These are phyloP conservation scores for Trichocomaceae sp. DNA, from an alignment of 2,329 filamentous ascomycete species.

Conservation along the genomic window DNA sequence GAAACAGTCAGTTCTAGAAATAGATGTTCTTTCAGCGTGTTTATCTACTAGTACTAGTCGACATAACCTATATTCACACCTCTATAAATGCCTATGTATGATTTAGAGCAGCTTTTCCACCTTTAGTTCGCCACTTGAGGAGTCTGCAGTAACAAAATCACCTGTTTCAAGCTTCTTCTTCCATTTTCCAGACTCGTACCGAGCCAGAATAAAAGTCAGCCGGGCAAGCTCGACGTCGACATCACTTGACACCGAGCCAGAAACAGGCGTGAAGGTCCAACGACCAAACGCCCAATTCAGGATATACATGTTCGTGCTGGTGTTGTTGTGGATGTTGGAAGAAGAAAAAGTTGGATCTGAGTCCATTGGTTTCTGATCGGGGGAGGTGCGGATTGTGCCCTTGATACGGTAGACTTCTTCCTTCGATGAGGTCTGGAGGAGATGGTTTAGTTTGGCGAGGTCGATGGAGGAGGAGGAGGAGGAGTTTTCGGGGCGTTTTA, in stretches of 20 bases:
- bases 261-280: slow-evolving; percentile 73
- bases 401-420: slow-evolving; percentile 97
- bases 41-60: not conserved
- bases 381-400: slow-evolving; percentile 49
- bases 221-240: slow-evolving; percentile 19
- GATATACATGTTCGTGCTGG: slow-evolving; percentile 58
- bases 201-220: slow-evolving; percentile 43
- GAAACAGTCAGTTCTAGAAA: not conserved
- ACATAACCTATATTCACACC: not conserved
- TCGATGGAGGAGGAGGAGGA: slow-evolving; percentile 36
- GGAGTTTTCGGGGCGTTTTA: slow-evolving; percentile 40
- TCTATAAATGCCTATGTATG: not conserved
- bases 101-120: slow-evolving; percentile 31
- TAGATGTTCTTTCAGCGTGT: not conserved
- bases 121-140: slow-evolving; percentile 20
- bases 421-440: slow-evolving; percentile 71
- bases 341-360: slow-evolving; percentile 12
- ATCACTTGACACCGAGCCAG: slow-evolving; percentile 16
- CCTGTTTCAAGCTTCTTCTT: slow-evolving; percentile 42
- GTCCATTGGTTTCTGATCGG: slow-evolving; percentile 29
- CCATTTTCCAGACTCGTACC: slow-evolving; percentile 44
- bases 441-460: slow-evolving; percentile 53
- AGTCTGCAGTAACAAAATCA: slow-evolving; percentile 24
- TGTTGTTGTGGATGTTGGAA: slow-evolving; percentile 6
- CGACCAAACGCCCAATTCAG: slow-evolving; percentile 97